Evolutionary conservation across 2,329 filamentous ascomycete species (phyloP), one percentile per base, ranked within the genome.

Genomic region (Aspergillus ibericus): DNA sequence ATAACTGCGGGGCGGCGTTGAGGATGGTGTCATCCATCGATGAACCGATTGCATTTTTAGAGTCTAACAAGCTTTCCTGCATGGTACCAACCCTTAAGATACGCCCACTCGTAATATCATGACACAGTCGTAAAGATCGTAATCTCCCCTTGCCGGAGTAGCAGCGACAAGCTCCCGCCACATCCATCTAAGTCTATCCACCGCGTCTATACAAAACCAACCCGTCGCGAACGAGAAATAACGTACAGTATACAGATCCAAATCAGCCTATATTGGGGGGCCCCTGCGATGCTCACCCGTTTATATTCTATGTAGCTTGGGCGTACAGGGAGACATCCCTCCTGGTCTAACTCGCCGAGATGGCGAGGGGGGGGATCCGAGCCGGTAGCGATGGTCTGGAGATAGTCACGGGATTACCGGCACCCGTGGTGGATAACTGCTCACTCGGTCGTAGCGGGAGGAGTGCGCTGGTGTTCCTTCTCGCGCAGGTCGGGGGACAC

Each of bases 381-480:
- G 35, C 35, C 15, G 5, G 35, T 2, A 5, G 12, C 15, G 16
- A 38, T 27, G 42, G 42, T n/a, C 13, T 16, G 42, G 42, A 15
- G n/a, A 15, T 5, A 32, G 29, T 1, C 7, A 32, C 29, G 29
- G 29, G 29, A 32, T 32, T 10, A 1, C 4, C 29, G 29, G 29
- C 29, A 32, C 29, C 29, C 29, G 29, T 22, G 13, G 18, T 10
- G 10, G 20, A 2, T 7, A 20, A 47, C 15, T 10, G 12, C 13
- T 48, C 25, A 48, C 22, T 48, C 44, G 15, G 50, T 56, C 4
- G 55, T 48, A 2, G 53, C 40, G 7, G n/a, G n/a, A n/a, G 60
- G 60, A 50, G 50, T 53, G 16, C 60, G 56, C 12, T 52, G 38
- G 35, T 29, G 58, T 13, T 58, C 58, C 35, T 67, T 66, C 36